Conservation (phyloP, 768 basidiomycete genomes). For the Mrakia frigida region DNA sequence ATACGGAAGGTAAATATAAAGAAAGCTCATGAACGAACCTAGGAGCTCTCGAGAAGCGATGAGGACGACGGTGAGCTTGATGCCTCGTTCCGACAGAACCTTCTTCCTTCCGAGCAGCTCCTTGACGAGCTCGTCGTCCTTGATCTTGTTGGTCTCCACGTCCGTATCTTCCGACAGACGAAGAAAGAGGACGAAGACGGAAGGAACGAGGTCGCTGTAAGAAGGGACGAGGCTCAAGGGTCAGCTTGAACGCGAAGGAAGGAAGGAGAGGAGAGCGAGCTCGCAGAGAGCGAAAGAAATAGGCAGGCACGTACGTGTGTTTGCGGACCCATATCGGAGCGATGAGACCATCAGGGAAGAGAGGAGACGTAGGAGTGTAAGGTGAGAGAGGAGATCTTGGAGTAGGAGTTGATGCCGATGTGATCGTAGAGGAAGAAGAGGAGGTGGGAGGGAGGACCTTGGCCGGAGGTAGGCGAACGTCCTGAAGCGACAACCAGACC, state of each 20-base stretch:
- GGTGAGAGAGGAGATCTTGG: slow-evolving; percentile 92
- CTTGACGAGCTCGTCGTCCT: slow-evolving; percentile 69
- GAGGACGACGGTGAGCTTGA: slow-evolving; percentile 90
- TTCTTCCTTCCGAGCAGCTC: slow-evolving; percentile 78
- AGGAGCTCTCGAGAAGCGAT: slow-evolving; percentile 83
- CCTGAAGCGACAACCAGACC: slow-evolving; percentile 43
- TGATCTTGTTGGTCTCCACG: slow-evolving; percentile 57
- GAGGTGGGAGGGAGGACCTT: slow-evolving; percentile 56
- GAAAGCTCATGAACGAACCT: slow-evolving; percentile 51
- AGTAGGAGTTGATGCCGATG: slow-evolving; percentile 47
- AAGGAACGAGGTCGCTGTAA: slow-evolving; percentile 63
- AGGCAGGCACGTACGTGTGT: slow-evolving; percentile 58
- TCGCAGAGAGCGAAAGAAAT: not conserved
- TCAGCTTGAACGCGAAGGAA: not conserved
- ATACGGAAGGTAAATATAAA: slow-evolving; percentile 12
- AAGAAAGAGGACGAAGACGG: slow-evolving; percentile 87
- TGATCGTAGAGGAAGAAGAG: not conserved
- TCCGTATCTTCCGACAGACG: slow-evolving; percentile 67
- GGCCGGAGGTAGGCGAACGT: slow-evolving; percentile 77
- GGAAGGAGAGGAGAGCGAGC: not conserved
- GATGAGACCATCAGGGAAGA: slow-evolving; percentile 91
- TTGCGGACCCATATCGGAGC: slow-evolving; percentile 98
- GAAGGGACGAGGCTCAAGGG: not conserved
- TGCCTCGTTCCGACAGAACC: slow-evolving; percentile 70
- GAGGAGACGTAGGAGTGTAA: slow-evolving; percentile 75